These are phyloP conservation scores for Fusarium haematococcum DNA, from an alignment of 2,329 filamentous ascomycete genomes.

Conservation along the genomic window DNA sequence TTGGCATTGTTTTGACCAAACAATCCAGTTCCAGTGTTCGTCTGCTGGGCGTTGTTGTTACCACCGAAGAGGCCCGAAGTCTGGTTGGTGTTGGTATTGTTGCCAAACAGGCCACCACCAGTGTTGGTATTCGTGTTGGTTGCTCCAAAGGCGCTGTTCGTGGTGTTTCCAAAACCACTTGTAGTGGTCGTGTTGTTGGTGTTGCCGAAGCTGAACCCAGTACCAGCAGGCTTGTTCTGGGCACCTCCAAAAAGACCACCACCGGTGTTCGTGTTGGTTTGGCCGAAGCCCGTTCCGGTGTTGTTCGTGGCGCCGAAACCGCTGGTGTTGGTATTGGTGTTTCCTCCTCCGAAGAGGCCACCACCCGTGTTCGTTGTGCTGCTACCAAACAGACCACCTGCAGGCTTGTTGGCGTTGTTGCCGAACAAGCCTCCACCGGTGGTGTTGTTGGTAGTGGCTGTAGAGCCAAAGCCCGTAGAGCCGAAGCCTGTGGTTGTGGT, in stretches of 20 bases:
- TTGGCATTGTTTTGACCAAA: background rate
- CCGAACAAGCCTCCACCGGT: constrained; percentile 56
- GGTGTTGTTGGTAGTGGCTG: constrained; percentile 42
- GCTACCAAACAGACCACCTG: constrained; percentile 45
- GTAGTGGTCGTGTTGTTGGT: constrained; percentile 47
- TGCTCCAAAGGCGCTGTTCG: constrained; percentile 43
- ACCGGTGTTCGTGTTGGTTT: constrained; percentile 43
- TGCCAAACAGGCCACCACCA: constrained; percentile 57
- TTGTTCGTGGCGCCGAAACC: constrained; percentile 45
- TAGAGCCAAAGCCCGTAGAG: constrained; percentile 57
- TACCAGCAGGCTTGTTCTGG: constrained; percentile 52
- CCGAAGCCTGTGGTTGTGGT: constrained; percentile 41
- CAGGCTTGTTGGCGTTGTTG: constrained; percentile 36
- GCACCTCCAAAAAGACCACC: constrained; percentile 58
- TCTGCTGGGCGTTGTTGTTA: background rate
- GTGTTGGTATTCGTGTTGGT: constrained; percentile 43
- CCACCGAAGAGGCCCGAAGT: background rate
- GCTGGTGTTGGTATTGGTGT: constrained; percentile 25
- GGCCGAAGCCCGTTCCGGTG: constrained; percentile 53
- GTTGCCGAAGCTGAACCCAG: constrained; percentile 58
- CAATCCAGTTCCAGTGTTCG: background rate
- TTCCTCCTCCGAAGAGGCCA: constrained; percentile 44
- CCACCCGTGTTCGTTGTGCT: constrained; percentile 35
- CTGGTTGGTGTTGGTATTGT: constrained; percentile 49
- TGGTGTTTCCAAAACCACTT: constrained; percentile 46